Conservation (phyloP, 345 rosid genomes). For the Gossypium australe region DNA sequence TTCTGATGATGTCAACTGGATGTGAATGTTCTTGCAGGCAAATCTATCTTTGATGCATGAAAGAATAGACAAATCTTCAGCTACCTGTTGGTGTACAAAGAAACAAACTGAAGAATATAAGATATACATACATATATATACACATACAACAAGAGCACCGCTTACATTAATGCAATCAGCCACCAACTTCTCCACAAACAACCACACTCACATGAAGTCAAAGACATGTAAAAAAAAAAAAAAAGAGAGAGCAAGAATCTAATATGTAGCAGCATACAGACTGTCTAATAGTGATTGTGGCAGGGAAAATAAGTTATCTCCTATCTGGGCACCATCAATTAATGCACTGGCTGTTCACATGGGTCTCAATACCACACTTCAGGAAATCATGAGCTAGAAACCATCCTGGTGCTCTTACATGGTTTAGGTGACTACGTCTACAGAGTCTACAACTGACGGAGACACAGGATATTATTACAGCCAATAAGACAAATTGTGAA, state of each 20-base stretch:
- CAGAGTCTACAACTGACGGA: neutral
- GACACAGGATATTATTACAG: constrained; percentile 3
- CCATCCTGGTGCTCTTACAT: neutral
- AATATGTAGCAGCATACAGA: neutral
- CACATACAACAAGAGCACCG: neutral
- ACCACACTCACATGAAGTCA: neutral
- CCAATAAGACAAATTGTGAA: neutral
- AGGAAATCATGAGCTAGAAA: neutral
- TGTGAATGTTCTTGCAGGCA: constrained; percentile 18
- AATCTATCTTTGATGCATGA: constrained; percentile 32
- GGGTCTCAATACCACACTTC: neutral
- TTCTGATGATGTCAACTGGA: constrained; percentile 13
- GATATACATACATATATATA: neutral
- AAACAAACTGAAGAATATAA: neutral
- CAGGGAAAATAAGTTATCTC: neutral
- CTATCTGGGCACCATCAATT: neutral
- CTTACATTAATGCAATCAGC: neutral
- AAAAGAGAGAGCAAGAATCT: neutral
- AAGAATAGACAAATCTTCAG: constrained; percentile 38
- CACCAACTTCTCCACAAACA: neutral
- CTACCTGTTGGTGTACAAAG: constrained; percentile 31
- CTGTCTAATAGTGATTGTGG: neutral
- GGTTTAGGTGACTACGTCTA: neutral
- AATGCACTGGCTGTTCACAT: neutral
- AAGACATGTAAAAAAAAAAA: neutral